Percentiles rank a stretch among this genome's conserved stretches.
These are phyloP conservation scores for Cornus controversa DNA, from an alignment of 148 eudicot species.

Conservation along the genomic window DNA sequence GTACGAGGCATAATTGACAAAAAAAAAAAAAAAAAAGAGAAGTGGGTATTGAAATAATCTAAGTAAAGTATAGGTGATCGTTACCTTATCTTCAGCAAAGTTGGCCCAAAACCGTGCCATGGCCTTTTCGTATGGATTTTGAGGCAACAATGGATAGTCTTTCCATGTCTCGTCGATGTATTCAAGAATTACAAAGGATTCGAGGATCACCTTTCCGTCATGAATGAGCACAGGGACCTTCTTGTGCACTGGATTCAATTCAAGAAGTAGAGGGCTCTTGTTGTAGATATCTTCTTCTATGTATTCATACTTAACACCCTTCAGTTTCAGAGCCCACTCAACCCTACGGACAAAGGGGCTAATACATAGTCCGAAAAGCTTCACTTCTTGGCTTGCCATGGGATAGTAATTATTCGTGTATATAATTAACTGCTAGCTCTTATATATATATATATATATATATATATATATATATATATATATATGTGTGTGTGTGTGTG, in stretches of 20 bases:
- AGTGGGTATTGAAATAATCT: too few relatives aligned
- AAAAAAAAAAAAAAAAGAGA: too few relatives aligned
- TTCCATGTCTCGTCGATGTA: slow-evolving; percentile 31
- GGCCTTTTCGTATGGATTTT: slow-evolving; percentile 25
- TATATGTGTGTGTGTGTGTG: background rate
- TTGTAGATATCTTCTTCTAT: slow-evolving; percentile 25
- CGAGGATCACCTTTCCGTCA: slow-evolving; percentile 8
- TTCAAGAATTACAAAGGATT: slow-evolving; percentile 22
- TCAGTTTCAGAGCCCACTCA: slow-evolving; percentile 27
- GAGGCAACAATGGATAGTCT: slow-evolving; percentile 15
- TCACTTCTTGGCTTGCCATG: slow-evolving; percentile 14
- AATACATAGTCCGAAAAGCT: slow-evolving; percentile 24
- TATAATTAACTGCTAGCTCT: background rate
- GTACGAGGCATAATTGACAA: too few relatives aligned
- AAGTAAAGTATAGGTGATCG: too few relatives aligned
- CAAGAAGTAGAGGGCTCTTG: slow-evolving; percentile 16
- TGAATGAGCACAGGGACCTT: slow-evolving; percentile 27
- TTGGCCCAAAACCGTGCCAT: slow-evolving; percentile 19
- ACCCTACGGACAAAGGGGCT: slow-evolving; percentile 22
- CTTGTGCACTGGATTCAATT: slow-evolving; percentile 19
- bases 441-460: background rate
- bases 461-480: too few relatives aligned
- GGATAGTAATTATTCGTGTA: background rate
- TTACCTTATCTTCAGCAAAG: slow-evolving; percentile 22
- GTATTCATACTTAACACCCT: slow-evolving; percentile 25